Evolutionary conservation across 495 filamentous ascomycete genomes (phyloP), one percentile per base, ranked within the genome.

Genomic region (Paragyromitra xinjiangensis): DNA sequence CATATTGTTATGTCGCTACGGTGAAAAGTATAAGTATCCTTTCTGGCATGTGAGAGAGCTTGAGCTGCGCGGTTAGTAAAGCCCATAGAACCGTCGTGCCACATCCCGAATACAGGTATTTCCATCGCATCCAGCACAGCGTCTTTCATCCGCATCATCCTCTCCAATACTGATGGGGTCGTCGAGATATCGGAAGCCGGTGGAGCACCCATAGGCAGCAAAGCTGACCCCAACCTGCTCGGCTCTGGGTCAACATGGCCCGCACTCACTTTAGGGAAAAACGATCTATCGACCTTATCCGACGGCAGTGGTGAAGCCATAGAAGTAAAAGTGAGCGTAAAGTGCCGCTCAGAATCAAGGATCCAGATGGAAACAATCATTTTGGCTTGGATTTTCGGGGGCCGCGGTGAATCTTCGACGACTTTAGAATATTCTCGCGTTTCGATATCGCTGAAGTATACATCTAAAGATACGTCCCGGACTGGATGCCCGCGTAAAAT

Each of bases 301-400:
- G 81, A 69, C 5, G 82, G 68, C 29, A 84, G 39, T 8, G 79
- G 50, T 4, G 83, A 83, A 8, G 85, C 84, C 29, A 85, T 84
- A 65, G 81, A 85, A 6, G 90, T 92, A 72, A 92, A 92, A 0
- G 90, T 91, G 48, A 92, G 83, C 3, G 89, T 91, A 77, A 87
- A 92, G 80, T 88, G 91, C 22, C 85, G 87, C 77, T 88, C 79
- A 45, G 87, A 85, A 53, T 88, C 88, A 24, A 91, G 83, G 37
- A 86, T 85, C 88, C 89, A 92, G 19, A 89, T 85, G 1, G 89
- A 90, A 26, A 92, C 86, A 44, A 91, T 90, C 90, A 92, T 90
- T 78, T 88, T 90, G 3, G 90, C 87, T 42, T 86, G 84, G 0
- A 85, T 83, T 56, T 89, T 86, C 1, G 53, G 48, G 9, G 58